phyloP scores from a whole-genome alignment of 306 rosid species.

The Rosa rugosa region DNA sequence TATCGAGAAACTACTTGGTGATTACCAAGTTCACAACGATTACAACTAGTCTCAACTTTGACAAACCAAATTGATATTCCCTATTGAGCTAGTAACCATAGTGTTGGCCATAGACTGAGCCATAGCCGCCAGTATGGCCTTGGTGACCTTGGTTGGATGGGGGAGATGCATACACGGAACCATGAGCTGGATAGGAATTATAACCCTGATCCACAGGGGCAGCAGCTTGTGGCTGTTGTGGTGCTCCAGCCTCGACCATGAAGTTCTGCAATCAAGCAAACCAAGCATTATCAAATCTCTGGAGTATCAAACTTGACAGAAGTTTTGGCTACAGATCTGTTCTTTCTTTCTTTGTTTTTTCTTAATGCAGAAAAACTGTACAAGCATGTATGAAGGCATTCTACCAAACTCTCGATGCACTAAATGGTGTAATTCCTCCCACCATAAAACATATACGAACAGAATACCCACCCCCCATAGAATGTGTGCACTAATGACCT shows the following conservation, averaged over 20 bases:
- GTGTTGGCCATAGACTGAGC: slow-evolving; percentile 76
- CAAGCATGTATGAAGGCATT: neutral
- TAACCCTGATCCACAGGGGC: slow-evolving; percentile 72
- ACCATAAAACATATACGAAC: neutral
- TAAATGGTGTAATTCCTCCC: neutral
- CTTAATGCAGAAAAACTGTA: too few relatives aligned
- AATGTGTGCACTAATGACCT: neutral
- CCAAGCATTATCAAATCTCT: neutral
- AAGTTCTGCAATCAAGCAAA: slow-evolving; percentile 67
- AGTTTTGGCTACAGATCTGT: too few relatives aligned
- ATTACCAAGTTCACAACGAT: slow-evolving; percentile 20
- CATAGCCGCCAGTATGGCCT: slow-evolving; percentile 59
- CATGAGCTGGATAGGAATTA: slow-evolving; percentile 66
- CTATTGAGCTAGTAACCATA: slow-evolving; percentile 63
- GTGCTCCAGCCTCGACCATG: slow-evolving; percentile 86
- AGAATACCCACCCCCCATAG: neutral
- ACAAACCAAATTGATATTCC: slow-evolving; percentile 6
- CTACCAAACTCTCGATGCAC: neutral
- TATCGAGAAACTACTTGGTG: slow-evolving; percentile 7
- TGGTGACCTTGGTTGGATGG: slow-evolving; percentile 67
- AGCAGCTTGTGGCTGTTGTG: slow-evolving; percentile 51
- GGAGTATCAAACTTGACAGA: neutral
- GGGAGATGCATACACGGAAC: slow-evolving; percentile 79
- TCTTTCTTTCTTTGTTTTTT: too few relatives aligned
- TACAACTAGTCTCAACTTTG: slow-evolving; percentile 11